Conservation (phyloP, 148 eudicot species). For the Oxyria digyna region DNA sequence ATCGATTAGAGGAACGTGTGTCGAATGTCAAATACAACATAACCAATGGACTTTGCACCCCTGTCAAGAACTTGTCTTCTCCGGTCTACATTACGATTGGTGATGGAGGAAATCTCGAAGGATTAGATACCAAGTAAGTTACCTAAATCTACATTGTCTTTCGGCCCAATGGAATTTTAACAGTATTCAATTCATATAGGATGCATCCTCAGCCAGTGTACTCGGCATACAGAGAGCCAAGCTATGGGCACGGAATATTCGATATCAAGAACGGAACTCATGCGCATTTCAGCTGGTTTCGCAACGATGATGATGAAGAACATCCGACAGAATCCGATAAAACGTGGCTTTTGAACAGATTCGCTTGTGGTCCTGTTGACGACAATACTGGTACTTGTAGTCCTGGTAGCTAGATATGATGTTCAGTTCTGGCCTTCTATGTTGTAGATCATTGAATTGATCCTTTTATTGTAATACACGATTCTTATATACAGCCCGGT, state of each 20-base stretch:
- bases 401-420: not conserved
- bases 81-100: slow-evolving; percentile 80
- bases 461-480: too few relatives aligned
- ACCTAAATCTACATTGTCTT: too few relatives aligned
- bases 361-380: not conserved
- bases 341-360: slow-evolving; percentile 7
- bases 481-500: too few relatives aligned
- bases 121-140: slow-evolving; percentile 46
- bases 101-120: slow-evolving; percentile 85
- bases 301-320: slow-evolving; percentile 65
- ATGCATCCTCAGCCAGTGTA: slow-evolving; percentile 59
- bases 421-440: too few relatives aligned
- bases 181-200: too few relatives aligned
- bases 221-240: slow-evolving; percentile 60
- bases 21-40: slow-evolving; percentile 47
- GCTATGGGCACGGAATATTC: slow-evolving; percentile 54
- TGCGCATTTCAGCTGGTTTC: slow-evolving; percentile 60
- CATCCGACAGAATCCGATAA: slow-evolving; percentile 2
- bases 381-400: not conserved
- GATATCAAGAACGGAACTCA: slow-evolving; percentile 67
- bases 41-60: slow-evolving; percentile 28
- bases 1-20: slow-evolving; percentile 41
- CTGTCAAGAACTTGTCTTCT: slow-evolving; percentile 39
- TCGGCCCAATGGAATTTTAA: too few relatives aligned
- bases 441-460: too few relatives aligned